These are phyloP conservation scores for Coemansia umbellata DNA, from an alignment of 192 early-diverging fungal genomes.

Conservation along the genomic window DNA sequence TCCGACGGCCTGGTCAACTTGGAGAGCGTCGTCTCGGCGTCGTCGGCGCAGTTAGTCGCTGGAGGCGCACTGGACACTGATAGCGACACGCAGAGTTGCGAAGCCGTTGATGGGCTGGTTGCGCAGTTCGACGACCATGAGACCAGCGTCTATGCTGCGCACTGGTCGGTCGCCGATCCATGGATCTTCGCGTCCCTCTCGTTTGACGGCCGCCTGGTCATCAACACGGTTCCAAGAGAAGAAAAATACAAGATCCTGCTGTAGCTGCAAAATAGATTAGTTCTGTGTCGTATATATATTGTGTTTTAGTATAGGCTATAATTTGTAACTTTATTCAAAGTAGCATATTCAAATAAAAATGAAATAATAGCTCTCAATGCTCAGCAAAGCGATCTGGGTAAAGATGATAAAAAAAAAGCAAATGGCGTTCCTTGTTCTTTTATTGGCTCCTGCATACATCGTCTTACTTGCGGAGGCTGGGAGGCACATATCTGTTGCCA, in stretches of 20 bases:
- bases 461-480: constrained; percentile 24
- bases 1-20: constrained; percentile 87
- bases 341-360: not conserved
- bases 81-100: constrained; percentile 22
- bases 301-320: too few relatives aligned
- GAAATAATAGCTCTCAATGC: too few relatives aligned
- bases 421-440: too few relatives aligned
- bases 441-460: too few relatives aligned
- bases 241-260: constrained; percentile 84
- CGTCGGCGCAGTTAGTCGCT: constrained; percentile 60
- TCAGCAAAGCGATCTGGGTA: too few relatives aligned
- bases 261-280: constrained; percentile 1
- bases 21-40: constrained; percentile 79
- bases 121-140: constrained; percentile 92
- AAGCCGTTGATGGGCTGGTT: constrained; percentile 68
- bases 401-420: too few relatives aligned
- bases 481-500: constrained; percentile 26
- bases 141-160: constrained; percentile 85
- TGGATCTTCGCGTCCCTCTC: constrained; percentile 95
- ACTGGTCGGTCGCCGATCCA: constrained; percentile 87
- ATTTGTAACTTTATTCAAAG: too few relatives aligned
- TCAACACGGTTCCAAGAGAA: constrained; percentile 83
- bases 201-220: constrained; percentile 89
- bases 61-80: constrained; percentile 6
- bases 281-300: too few relatives aligned